Evolutionary conservation across 495 filamentous ascomycete genomes (phyloP), one percentile per base, ranked within the genome.

Genomic region (Xylaria cubensis): DNA sequence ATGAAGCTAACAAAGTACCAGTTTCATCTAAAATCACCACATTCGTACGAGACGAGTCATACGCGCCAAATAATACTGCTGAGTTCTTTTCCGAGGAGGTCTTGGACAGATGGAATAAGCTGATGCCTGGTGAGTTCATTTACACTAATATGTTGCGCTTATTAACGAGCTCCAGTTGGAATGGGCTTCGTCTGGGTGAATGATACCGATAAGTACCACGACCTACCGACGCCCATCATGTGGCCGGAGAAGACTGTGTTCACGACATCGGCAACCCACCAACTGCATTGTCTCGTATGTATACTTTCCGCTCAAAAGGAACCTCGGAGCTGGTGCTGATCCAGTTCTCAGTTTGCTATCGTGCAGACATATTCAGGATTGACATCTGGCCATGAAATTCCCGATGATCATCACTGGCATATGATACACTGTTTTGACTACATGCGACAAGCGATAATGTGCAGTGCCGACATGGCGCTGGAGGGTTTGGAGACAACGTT

Each of bases 401-500:
- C 83, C 53, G 80, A 82, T 29, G 84, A 85, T 69, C 82, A 84
- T 75, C 83, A 85, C 68, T 84, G 84, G 84, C 84, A 86, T 68
- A 84, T 85, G 82, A 82, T 83, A 34, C 84, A 86, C 75, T 86
- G 84, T 76, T 84, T 86, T 70, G 83, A 85, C 70, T 85, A 85
- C 67, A 82, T 86, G 81, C 77, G 84, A 15, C 74, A 78, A 64
- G 81, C 84, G 21, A 84, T 86, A 59, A 80, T 85, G 80, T 86
- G 84, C 63, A 80, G 76, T 32, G 80, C 82, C 29, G 84, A 85
- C 71, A 82, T 83, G 75, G 79, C 10, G 17, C 55, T 68, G 32
- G 84, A 86, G 73, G 81, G 81, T 2, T 77, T 79, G 10, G 81
- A 84, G 73, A 84, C 83, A 0, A 85, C 83, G 1, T 86, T 84